These are phyloP conservation scores for Ramichloridium luteum DNA, from an alignment of 2,329 filamentous ascomycete genomes.

Conservation along the genomic window DNA sequence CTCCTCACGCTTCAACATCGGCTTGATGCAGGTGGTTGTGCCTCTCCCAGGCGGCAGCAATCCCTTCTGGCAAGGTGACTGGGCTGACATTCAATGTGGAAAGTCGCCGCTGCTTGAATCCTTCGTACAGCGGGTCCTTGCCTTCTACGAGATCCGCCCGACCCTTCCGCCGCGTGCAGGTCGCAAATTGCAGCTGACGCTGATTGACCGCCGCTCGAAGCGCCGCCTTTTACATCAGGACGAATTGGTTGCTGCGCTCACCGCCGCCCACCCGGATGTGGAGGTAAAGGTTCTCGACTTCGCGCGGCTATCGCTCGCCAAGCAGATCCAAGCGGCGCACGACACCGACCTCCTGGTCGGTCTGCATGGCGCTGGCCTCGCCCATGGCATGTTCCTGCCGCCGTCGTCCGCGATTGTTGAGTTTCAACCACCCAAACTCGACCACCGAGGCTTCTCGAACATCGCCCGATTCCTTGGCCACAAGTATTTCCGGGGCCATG, in stretches of 20 bases:
- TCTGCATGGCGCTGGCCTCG: slow-evolving; percentile 7
- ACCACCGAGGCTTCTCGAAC: slow-evolving; percentile 6
- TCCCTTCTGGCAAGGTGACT: slow-evolving; percentile 8
- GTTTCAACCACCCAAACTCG: slow-evolving; percentile 5
- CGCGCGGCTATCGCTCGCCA: slow-evolving; percentile 1
- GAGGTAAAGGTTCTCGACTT: slow-evolving; percentile 6
- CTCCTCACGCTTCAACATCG: slow-evolving; percentile 1
- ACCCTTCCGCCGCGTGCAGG: not conserved
- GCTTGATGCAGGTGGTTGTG: slow-evolving; percentile 3
- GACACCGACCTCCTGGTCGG: slow-evolving; percentile 7
- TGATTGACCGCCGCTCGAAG: slow-evolving; percentile 5
- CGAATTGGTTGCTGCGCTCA: slow-evolving; percentile 1
- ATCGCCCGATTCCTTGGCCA: slow-evolving; percentile 7
- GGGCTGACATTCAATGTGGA: slow-evolving; percentile 3
- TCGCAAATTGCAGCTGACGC: slow-evolving; percentile 1
- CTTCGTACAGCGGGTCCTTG: slow-evolving; percentile 4
- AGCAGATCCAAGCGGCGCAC: slow-evolving; percentile 5
- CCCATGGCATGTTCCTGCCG: slow-evolving; percentile 7
- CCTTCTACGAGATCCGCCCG: slow-evolving; percentile 3
- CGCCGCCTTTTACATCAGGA: slow-evolving; percentile 4
- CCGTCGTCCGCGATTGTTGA: slow-evolving; percentile 5
- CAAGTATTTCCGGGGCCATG: slow-evolving; percentile 2
- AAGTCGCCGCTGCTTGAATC: slow-evolving; percentile 4
- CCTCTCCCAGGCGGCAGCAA: slow-evolving; percentile 6
- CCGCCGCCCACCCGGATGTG: slow-evolving; percentile 1